Base-by-base conservation (phyloP, 2,329 filamentous ascomycete species). In the Colletotrichum kahawae region DNA sequence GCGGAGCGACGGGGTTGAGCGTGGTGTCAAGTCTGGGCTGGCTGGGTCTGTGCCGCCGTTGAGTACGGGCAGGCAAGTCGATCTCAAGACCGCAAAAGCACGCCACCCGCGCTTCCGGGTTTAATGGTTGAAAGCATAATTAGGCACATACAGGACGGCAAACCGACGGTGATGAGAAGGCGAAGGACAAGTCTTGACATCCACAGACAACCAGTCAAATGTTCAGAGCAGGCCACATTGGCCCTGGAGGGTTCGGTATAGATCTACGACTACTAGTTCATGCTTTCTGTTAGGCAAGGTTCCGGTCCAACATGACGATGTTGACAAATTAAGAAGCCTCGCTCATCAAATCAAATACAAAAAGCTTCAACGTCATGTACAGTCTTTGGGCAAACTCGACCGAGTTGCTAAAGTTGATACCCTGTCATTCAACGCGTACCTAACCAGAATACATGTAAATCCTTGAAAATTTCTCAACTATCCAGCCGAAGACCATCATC, bases 161-260 rank as follows among this genome's bases (percentile, higher is more conserved):
- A 4, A 13, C n/a, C 6, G 10, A 13, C 0, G 12, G n/a, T 1
- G 43, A 13, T 1, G 1, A 51, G n/a, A 21, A 21, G 10, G 43
- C n/a, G 43, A 51, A 13, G 43, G 10, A 51, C 4, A 21, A 4
- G 43, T 5, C 43, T 48, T 7, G 18, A 48, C 7, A 48, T 18
- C 43, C 43, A 48, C 43, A 9, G 9, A 16, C 38, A 16, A 2
- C 18, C 9, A 8, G 43, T 21, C 43, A 21, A 4, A 9, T 12
- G 5, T n/a, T 18, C 43, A 21, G 43, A 48, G 43, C 18, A 48
- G 43, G n/a, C 18, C 7, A n/a, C 5, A 21, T 4, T 48, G 43
- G 18, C 10, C 1, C 43, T 10, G 43, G 12, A 51, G n/a, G 10
- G 2, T 2, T 48, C 12, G 2, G 4, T 0, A 43, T 0, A 2